A percentile compares a stretch with the other conserved stretches of the same genome.
phyloP scores from a whole-genome alignment of 2,329 filamentous ascomycete genomes.

The Alternaria triticina region DNA sequence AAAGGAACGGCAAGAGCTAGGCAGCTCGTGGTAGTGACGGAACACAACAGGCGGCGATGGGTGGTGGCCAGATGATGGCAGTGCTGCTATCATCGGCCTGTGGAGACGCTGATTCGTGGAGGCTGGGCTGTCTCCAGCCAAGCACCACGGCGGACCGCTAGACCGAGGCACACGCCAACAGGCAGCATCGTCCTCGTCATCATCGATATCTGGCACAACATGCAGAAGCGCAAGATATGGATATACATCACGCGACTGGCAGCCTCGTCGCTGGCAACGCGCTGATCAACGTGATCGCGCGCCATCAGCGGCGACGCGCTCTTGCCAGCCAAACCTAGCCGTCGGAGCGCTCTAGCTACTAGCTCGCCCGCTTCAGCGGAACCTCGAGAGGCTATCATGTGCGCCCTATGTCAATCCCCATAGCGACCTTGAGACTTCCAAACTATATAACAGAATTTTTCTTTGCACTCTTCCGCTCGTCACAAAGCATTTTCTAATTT shows the following conservation, averaged over 20 bases:
- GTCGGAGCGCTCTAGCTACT: constrained; percentile 5
- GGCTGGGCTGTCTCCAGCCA: constrained; percentile 23
- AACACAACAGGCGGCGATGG: not conserved
- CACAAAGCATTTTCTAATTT: not conserved
- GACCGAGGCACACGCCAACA: constrained; percentile 23
- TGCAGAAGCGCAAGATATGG: not conserved
- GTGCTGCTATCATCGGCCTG: constrained; percentile 30
- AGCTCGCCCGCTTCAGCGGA: constrained; percentile 16
- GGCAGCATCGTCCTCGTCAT: constrained; percentile 4
- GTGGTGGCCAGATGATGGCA: constrained; percentile 25
- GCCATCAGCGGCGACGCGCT: not conserved
- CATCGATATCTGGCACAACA: constrained; percentile 1
- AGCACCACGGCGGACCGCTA: constrained; percentile 16
- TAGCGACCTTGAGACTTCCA: not conserved
- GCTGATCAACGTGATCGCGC: not conserved
- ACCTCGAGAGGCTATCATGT: not conserved
- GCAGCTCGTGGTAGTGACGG: constrained; percentile 15
- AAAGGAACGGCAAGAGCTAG: constrained; percentile 20
- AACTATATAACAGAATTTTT: not conserved
- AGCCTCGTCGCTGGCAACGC: not conserved
- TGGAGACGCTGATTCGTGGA: constrained; percentile 29
- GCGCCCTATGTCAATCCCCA: constrained; percentile 27
- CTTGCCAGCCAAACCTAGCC: not conserved
- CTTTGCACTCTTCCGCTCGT: not conserved
- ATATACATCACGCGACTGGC: not conserved